A percentile compares a stretch with the other conserved stretches of the same genome.
Evolutionary conservation across 495 filamentous ascomycete genomes (phyloP).

Genomic region (Lepidopterella palustris): DNA sequence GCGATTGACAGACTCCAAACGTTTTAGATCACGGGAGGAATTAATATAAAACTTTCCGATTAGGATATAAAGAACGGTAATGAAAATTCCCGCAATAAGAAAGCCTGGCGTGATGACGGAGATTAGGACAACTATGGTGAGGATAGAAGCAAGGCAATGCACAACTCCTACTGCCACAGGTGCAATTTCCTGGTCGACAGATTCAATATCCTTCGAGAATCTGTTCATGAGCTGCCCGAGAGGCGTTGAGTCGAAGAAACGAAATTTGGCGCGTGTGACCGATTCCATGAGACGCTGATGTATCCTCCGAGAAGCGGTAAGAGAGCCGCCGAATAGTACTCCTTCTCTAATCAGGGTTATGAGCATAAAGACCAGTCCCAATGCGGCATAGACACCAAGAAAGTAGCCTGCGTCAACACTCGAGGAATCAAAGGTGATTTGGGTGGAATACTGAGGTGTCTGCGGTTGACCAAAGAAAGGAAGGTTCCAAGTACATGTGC

Average conservation of each 20-base stretch:
- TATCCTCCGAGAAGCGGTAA: constrained; percentile 80
- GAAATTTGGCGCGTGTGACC: constrained; percentile 83
- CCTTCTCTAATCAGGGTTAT: constrained; percentile 74
- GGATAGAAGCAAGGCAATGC: constrained; percentile 62
- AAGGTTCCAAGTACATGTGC: constrained; percentile 41
- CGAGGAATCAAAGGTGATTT: constrained; percentile 21
- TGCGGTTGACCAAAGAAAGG: constrained; percentile 18
- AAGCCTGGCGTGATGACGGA: constrained; percentile 88
- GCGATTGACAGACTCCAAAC: constrained; percentile 87
- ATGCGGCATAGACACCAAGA: constrained; percentile 69
- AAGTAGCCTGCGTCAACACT: constrained; percentile 80
- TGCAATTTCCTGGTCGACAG: constrained; percentile 92
- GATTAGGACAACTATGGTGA: constrained; percentile 89
- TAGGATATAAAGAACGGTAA: constrained; percentile 71
- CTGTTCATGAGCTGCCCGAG: constrained; percentile 97
- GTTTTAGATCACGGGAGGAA: constrained; percentile 88
- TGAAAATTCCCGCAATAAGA: constrained; percentile 79
- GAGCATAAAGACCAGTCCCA: constrained; percentile 65
- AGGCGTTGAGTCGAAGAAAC: constrained; percentile 96
- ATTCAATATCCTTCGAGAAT: constrained; percentile 95
- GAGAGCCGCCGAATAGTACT: constrained; percentile 85
- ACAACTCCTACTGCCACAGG: constrained; percentile 77
- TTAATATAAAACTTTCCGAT: constrained; percentile 85
- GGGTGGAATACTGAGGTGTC: constrained; percentile 8
- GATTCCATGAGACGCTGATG: constrained; percentile 72